Evolutionary conservation across 306 rosid species (phyloP).

Genomic region (Lathyrus tuberosus): DNA sequence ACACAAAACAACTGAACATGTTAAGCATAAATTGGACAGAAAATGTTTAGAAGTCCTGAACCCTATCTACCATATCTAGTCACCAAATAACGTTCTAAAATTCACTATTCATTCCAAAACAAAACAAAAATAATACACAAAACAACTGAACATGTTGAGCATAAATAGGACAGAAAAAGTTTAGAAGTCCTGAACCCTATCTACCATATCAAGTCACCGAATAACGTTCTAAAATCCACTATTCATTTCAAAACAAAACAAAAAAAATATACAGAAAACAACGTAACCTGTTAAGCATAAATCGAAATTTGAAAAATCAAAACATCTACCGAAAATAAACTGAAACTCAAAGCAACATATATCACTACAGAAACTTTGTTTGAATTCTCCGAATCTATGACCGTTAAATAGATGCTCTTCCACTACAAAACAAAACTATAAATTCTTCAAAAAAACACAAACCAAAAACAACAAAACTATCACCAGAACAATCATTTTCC

Average conservation of each 20-base stretch:
- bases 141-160: background rate
- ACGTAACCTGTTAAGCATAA: background rate
- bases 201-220: constrained; percentile 11
- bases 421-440: background rate
- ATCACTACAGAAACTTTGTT: background rate
- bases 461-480: background rate
- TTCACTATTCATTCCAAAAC: background rate
- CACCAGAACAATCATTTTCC: background rate
- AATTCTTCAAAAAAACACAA: background rate
- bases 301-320: background rate
- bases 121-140: background rate
- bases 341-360: background rate
- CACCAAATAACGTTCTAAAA: constrained; percentile 6
- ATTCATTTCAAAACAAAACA: background rate
- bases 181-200: background rate
- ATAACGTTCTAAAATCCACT: background rate
- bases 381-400: background rate
- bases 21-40: constrained; percentile 9
- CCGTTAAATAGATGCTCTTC: background rate
- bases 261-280: background rate
- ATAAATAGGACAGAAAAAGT: constrained; percentile 12
- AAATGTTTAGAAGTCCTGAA: constrained; percentile 5
- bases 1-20: background rate
- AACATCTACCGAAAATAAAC: background rate
- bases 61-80: background rate